phyloP scores from a whole-genome alignment of 2,329 filamentous ascomycete species.

The Alternaria hordeiaustralica region DNA sequence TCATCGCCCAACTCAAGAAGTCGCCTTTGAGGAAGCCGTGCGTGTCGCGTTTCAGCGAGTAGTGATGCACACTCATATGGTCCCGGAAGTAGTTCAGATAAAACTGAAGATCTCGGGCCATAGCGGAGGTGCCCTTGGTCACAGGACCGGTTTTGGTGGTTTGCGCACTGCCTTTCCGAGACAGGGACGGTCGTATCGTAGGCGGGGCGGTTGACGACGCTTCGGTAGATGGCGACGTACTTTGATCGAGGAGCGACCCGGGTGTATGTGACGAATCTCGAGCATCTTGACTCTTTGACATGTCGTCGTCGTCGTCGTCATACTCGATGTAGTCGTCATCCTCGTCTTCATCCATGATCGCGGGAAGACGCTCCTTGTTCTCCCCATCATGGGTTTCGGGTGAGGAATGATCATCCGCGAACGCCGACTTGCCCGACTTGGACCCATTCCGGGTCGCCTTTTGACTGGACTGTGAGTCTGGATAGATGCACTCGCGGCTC shows the following conservation, averaged over 20 bases:
- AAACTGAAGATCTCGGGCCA: conserved; percentile 74
- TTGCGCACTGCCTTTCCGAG: conserved; percentile 44
- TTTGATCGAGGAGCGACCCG: conserved; percentile 52
- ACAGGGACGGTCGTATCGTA: conserved; percentile 37
- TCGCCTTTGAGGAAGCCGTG: conserved; percentile 75
- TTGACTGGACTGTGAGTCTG: conserved; percentile 67
- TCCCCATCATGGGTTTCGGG: conserved; percentile 58
- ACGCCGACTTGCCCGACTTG: conserved; percentile 53
- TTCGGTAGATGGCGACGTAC: conserved; percentile 61
- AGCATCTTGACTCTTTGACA: conserved; percentile 29
- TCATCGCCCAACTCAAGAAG: conserved; percentile 74
- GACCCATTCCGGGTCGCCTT: conserved; percentile 55
- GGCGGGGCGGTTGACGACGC: conserved; percentile 46
- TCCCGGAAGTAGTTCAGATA: conserved; percentile 81
- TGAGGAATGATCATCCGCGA: conserved; percentile 58
- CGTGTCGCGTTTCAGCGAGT: conserved; percentile 74
- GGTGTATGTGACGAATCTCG: conserved; percentile 50
- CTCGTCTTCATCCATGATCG: conserved; percentile 56
- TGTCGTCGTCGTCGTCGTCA: conserved; percentile 30
- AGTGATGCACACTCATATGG: conserved; percentile 81
- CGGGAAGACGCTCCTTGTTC: conserved; percentile 47
- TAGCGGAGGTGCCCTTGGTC: conserved; percentile 18
- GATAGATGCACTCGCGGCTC: conserved; percentile 87
- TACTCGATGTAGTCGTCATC: conserved; percentile 49
- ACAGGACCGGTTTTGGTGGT: conserved; percentile 20